Evolutionary conservation across 768 basidiomycete genomes (phyloP).

Genomic region (Amylocystis lapponica): DNA sequence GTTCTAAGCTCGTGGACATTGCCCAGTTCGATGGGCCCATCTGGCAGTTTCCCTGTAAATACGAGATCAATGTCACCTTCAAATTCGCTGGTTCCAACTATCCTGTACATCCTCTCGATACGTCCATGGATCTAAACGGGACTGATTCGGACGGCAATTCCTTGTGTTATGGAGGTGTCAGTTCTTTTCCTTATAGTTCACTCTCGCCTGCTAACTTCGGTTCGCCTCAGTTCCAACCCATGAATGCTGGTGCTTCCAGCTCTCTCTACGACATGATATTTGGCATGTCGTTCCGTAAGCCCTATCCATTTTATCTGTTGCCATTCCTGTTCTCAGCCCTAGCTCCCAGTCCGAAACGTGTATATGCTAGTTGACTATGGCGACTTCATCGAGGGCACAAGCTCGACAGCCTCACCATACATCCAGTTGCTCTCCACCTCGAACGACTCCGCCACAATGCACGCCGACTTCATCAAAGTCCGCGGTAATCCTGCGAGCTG

Average conservation of each 20-base stretch:
- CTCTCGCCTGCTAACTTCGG: background rate
- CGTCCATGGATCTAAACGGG: conserved; percentile 25
- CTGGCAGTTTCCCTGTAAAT: conserved; percentile 61
- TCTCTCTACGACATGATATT: conserved; percentile 59
- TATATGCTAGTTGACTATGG: conserved; percentile 64
- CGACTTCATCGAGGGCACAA: conserved; percentile 43
- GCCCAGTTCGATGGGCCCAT: conserved; percentile 33
- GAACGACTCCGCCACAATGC: conserved; percentile 33
- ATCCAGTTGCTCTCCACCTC: conserved; percentile 60
- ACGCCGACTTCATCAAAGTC: conserved; percentile 28
- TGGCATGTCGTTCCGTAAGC: conserved; percentile 68
- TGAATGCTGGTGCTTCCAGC: conserved; percentile 42
- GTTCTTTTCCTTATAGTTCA: conserved; percentile 12
- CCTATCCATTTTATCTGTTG: too few relatives aligned
- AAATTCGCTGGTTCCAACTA: conserved; percentile 49
- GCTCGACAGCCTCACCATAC: conserved; percentile 41
- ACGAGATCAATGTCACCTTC: conserved; percentile 61
- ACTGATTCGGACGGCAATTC: conserved; percentile 19
- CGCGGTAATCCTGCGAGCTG: conserved; percentile 17
- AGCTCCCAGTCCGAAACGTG: conserved; percentile 51
- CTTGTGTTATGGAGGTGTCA: conserved; percentile 40
- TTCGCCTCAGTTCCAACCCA: conserved; percentile 58
- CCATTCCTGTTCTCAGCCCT: conserved; percentile 1
- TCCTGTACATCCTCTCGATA: conserved; percentile 65
- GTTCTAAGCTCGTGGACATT: conserved; percentile 42